These are phyloP conservation scores for Isabelozyma rhagii DNA, from an alignment of 805 yeast species.

Conservation along the genomic window DNA sequence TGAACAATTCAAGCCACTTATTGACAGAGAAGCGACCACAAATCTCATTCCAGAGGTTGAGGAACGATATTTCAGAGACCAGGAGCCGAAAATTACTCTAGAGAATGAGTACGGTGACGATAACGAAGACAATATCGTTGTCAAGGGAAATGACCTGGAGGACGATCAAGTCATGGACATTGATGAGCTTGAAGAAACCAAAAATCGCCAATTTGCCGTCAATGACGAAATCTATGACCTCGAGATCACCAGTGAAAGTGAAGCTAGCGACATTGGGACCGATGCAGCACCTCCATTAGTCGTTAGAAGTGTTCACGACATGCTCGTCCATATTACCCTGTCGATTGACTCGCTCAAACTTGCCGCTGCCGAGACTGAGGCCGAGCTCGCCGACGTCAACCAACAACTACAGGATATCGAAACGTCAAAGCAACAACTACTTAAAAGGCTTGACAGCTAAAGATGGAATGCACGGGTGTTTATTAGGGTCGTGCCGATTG, in stretches of 20 bases:
- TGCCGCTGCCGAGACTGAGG: not conserved
- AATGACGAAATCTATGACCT: not conserved
- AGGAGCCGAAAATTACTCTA: not conserved
- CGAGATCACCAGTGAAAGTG: not conserved
- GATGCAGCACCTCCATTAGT: not conserved
- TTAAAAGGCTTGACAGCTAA: not conserved
- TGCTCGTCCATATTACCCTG: not conserved
- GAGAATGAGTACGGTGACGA: constrained; percentile 1
- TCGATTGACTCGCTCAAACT: not conserved
- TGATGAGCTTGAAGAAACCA: constrained; percentile 1
- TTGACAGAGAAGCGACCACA: not conserved
- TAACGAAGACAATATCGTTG: not conserved
- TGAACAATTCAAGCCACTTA: not conserved
- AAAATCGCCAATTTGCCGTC: not conserved
- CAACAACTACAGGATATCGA: not conserved
- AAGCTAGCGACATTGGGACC: not conserved
- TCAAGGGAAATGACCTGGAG: not conserved
- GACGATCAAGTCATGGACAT: constrained; percentile 4
- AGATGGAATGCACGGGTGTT: not conserved
- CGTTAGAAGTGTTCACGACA: not conserved
- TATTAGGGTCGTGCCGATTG: constrained; percentile 6
- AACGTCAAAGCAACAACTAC: not conserved
- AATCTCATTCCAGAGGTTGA: not conserved
- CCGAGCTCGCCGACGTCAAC: not conserved
- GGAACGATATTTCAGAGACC: not conserved